These are phyloP conservation scores for Diaporthe nobilis DNA, from an alignment of 2,329 filamentous ascomycete species.

Conservation along the genomic window DNA sequence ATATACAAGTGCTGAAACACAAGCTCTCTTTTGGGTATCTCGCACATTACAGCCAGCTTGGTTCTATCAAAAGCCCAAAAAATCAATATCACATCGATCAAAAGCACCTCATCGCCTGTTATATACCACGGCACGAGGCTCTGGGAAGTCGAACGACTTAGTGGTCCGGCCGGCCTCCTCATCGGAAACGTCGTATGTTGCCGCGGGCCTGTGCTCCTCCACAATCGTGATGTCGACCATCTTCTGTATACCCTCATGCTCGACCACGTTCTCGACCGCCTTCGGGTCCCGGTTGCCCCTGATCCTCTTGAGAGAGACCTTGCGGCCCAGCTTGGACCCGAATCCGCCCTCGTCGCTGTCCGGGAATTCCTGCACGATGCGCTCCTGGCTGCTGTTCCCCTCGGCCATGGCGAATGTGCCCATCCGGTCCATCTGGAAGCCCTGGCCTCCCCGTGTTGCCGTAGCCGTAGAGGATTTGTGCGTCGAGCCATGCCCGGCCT, in stretches of 20 bases:
- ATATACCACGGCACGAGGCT: background rate
- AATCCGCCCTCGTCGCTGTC: slow-evolving; percentile 2
- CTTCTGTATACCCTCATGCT: slow-evolving; percentile 28
- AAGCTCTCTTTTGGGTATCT: slow-evolving; percentile 23
- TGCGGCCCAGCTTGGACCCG: slow-evolving; percentile 17
- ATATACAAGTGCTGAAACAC: background rate
- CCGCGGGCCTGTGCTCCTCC: slow-evolving; percentile 21
- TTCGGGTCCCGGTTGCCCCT: background rate
- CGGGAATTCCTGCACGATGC: background rate
- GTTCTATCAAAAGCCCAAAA: background rate
- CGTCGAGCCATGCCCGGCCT: slow-evolving; percentile 1
- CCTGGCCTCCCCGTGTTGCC: background rate
- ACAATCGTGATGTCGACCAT: slow-evolving; percentile 36
- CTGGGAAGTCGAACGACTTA: slow-evolving; percentile 12
- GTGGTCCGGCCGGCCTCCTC: slow-evolving; percentile 17
- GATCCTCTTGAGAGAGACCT: slow-evolving; percentile 1
- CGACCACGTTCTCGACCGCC: background rate
- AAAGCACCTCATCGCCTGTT: background rate
- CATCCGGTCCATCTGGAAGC: slow-evolving; percentile 11
- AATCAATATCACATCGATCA: background rate
- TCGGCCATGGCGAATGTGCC: slow-evolving; percentile 28
- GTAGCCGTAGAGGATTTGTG: background rate
- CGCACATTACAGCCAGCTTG: slow-evolving; percentile 1
- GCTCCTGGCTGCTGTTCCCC: slow-evolving; percentile 29
- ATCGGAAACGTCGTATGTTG: background rate